These are phyloP conservation scores for Juglanconis juglandina DNA, from an alignment of 2,329 filamentous ascomycete genomes.

Conservation along the genomic window DNA sequence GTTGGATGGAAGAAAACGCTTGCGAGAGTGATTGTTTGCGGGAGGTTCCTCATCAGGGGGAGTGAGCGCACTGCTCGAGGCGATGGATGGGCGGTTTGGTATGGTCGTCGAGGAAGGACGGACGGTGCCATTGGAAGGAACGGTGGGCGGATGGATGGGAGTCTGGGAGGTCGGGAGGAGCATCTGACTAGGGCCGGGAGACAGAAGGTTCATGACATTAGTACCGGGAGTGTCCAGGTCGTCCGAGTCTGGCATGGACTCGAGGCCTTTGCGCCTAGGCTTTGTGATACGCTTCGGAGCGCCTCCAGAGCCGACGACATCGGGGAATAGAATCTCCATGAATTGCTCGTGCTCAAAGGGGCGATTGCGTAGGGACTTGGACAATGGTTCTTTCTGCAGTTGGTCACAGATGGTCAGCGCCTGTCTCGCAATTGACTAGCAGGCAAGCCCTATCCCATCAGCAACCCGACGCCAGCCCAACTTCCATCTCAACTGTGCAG, in stretches of 20 bases:
- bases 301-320: slow-evolving; percentile 57
- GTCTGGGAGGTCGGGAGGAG: slow-evolving; percentile 22
- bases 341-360: slow-evolving; percentile 60
- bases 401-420: slow-evolving; percentile 17
- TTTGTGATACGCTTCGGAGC: slow-evolving; percentile 59
- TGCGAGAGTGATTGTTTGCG: slow-evolving; percentile 33
- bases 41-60: slow-evolving; percentile 51
- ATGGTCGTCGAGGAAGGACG: slow-evolving; percentile 34
- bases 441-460: not conserved
- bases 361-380: slow-evolving; percentile 53
- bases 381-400: slow-evolving; percentile 53
- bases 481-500: not conserved
- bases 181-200: slow-evolving; percentile 25
- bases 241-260: slow-evolving; percentile 40
- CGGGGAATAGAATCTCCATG: slow-evolving; percentile 59
- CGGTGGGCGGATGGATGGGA: slow-evolving; percentile 21
- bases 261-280: slow-evolving; percentile 46
- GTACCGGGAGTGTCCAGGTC: slow-evolving; percentile 48
- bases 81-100: slow-evolving; percentile 37
- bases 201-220: slow-evolving; percentile 42
- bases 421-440: slow-evolving; percentile 11
- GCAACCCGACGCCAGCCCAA: slow-evolving; percentile 8
- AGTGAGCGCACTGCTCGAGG: slow-evolving; percentile 46
- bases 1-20: slow-evolving; percentile 32
- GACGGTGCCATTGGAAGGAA: slow-evolving; percentile 15